phyloP scores from a whole-genome alignment of 2,329 filamentous ascomycete genomes.

The Neopestalotiopsis clavispora region DNA sequence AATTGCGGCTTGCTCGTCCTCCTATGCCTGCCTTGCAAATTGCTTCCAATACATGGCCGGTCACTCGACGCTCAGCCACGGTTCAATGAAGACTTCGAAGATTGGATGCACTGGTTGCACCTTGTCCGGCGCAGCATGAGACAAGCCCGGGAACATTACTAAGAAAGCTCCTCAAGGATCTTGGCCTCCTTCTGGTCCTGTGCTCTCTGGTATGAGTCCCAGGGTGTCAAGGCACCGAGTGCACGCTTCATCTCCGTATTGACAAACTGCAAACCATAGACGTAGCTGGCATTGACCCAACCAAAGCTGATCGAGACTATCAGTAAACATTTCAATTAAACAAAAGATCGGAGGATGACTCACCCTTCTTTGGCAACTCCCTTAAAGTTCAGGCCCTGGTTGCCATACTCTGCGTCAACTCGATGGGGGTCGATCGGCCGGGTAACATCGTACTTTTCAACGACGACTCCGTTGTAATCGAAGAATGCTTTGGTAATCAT shows the following conservation, averaged over 20 bases:
- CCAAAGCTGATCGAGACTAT: slow-evolving; percentile 70
- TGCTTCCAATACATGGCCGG: no score
- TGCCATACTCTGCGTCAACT: slow-evolving; percentile 96
- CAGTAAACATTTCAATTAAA: slow-evolving; percentile 12
- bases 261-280: slow-evolving; percentile 88
- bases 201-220: slow-evolving; percentile 79
- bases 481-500: slow-evolving; percentile 99
- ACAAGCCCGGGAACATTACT: slow-evolving; percentile 12
- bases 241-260: slow-evolving; percentile 89
- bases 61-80: background rate
- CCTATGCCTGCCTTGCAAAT: no score
- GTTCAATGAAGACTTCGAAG: background rate
- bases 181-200: slow-evolving; percentile 60
- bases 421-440: slow-evolving; percentile 87
- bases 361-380: slow-evolving; percentile 95
- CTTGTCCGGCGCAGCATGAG: background rate
- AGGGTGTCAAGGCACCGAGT: slow-evolving; percentile 85
- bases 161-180: slow-evolving; percentile 41
- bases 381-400: slow-evolving; percentile 94
- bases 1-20: no score
- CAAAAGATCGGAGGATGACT: slow-evolving; percentile 44
- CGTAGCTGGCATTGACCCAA: slow-evolving; percentile 98
- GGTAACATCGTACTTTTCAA: slow-evolving; percentile 99
- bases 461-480: slow-evolving; percentile 96
- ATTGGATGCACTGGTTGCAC: background rate